Evolutionary conservation across 2,329 filamentous ascomycete genomes (phyloP).

Genomic region (Aspergillus caelatus): DNA sequence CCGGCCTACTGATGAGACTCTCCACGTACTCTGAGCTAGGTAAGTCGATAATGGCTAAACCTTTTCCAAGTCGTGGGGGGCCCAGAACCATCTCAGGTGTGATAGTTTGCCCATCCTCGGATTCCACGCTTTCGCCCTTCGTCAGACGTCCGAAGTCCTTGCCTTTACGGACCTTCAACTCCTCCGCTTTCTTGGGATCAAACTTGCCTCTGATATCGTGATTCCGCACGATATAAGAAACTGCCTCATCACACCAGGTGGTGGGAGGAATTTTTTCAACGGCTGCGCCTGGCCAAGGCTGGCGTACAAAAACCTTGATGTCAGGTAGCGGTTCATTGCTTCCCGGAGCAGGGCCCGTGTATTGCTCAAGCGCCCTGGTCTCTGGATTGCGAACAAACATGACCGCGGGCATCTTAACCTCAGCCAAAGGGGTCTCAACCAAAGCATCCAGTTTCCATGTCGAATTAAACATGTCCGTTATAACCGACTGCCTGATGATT

Average conservation of each 20-base stretch:
- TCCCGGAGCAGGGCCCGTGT: conserved; percentile 68
- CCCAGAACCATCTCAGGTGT: conserved; percentile 87
- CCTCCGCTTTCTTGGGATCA: conserved; percentile 64
- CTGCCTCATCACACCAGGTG: conserved; percentile 64
- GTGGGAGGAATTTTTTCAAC: conserved; percentile 70
- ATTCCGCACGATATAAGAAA: conserved; percentile 85
- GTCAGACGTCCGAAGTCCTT: conserved; percentile 63
- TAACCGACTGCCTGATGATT: conserved; percentile 61
- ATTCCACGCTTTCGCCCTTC: conserved; percentile 64
- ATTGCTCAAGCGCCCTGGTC: conserved; percentile 67
- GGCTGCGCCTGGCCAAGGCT: conserved; percentile 75
- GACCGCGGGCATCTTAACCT: conserved; percentile 69
- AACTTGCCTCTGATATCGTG: conserved; percentile 82
- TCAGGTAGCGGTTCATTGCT: conserved; percentile 57
- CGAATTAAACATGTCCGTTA: conserved; percentile 79
- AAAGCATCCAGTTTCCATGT: conserved; percentile 73
- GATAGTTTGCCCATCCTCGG: conserved; percentile 67
- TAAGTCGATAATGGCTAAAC: conserved; percentile 79
- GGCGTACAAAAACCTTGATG: conserved; percentile 71
- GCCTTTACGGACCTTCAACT: conserved; percentile 65
- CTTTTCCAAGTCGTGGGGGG: conserved; percentile 66
- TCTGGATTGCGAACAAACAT: conserved; percentile 68
- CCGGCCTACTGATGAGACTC: conserved; percentile 67
- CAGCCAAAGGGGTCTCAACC: conserved; percentile 64
- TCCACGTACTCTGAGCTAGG: conserved; percentile 72